Conservation (phyloP, 2,329 filamentous ascomycete genomes). For the Beauveria pseudobassiana region DNA sequence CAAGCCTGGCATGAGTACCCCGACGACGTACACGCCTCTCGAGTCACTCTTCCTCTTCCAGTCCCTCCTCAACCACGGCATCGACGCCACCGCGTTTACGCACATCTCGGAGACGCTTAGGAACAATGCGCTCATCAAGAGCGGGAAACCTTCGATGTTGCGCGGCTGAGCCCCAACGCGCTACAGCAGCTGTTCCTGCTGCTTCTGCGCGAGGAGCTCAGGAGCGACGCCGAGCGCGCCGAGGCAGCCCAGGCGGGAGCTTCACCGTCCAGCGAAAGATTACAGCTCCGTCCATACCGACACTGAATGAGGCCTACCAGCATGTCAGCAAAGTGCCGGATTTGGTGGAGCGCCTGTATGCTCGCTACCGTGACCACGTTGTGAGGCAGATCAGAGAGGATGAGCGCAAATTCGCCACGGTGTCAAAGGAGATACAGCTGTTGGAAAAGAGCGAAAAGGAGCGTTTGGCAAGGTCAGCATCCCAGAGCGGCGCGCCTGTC, state of each 20-base stretch:
- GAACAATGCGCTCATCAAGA: conserved; percentile 64
- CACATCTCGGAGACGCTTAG: conserved; percentile 68
- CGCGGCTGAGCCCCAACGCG: conserved; percentile 68
- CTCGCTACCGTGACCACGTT: conserved; percentile 62
- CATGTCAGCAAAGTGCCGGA: conserved; percentile 61
- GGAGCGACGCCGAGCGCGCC: conserved; percentile 36
- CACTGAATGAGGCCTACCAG: conserved; percentile 57
- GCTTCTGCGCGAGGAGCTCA: conserved; percentile 67
- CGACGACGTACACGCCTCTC: conserved; percentile 69
- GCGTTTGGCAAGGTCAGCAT: conserved; percentile 29
- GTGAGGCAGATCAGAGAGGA: conserved; percentile 67
- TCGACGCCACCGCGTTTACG: conserved; percentile 57
- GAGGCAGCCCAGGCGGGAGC: conserved; percentile 26
- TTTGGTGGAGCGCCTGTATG: conserved; percentile 67
- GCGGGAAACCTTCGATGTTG: conserved; percentile 64
- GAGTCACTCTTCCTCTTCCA: conserved; percentile 84
- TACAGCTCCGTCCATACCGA: conserved; percentile 54
- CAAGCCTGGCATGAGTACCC: conserved; percentile 45
- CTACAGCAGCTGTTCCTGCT: conserved; percentile 72
- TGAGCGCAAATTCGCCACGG: conserved; percentile 56
- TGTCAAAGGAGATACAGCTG: conserved; percentile 61
- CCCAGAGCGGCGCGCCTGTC: conserved; percentile 25
- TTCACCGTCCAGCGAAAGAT: conserved; percentile 62
- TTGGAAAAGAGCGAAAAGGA: conserved; percentile 48
- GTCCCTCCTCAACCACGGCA: conserved; percentile 61